Evolutionary conservation across 163 green algal species (phyloP), one percentile per base, ranked within the genome.

Genomic region (Scenedesmus sp.): DNA sequence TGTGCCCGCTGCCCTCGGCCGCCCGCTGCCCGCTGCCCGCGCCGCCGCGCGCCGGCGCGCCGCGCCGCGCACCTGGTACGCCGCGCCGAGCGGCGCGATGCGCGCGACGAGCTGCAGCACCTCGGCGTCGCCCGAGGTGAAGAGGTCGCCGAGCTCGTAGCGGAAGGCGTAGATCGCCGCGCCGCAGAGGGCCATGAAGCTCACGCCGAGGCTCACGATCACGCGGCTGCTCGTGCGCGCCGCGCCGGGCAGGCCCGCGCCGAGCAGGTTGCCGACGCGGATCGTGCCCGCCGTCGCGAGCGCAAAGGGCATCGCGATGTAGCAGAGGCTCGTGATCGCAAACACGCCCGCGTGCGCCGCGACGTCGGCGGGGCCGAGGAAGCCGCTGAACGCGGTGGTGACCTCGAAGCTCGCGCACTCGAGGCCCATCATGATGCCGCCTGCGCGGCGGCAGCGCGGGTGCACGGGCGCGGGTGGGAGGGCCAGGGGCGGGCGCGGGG

Each of bases 211-310:
- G 13, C 67, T 24, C n/a, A 86, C 48, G 58, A 66, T 80, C 20
- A 87, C 65, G 42, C 22, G 48, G 73, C 74, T 64, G 51, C 50
- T 60, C 1, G 69, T 39, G 51, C 71, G 63, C 75, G 62, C 39
- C 33, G 29, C 24, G 10, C 11, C 15, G 1, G 72, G 71, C n/a
- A 63, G 63, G 22, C 85, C 81, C 1, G 84, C 84, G 6, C 87
- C 87, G 36, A 90, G 66, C 75, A 91, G 71, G 72, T 89, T 93
- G 51, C 88, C 88, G 6, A 91, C 87, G 7, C 88, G 80, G 54
- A 91, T 90, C 29, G 85, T 89, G 53, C 83, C 64, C 26, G 81
- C 83, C 20, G 78, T 81, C 22, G 78, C 80, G 6, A 93, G 77
- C 10, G 84, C 88, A 63, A 92, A 92, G 28, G 88, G 88, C 15